Base-by-base conservation (phyloP, 768 basidiomycete species). In the Hemileccinum impolitum region DNA sequence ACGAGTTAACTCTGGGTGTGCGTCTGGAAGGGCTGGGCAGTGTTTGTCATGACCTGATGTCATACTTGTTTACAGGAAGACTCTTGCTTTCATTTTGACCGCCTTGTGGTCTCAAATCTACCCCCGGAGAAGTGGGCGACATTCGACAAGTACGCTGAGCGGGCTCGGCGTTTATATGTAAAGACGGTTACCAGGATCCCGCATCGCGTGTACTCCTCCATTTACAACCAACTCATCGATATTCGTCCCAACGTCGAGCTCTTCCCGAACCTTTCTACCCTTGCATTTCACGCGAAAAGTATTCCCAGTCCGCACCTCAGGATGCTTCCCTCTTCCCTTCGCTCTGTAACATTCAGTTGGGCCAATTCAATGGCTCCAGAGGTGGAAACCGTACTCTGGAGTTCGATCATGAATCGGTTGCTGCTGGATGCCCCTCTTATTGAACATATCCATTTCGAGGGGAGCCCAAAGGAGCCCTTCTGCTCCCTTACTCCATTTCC, bases 181-280 rank as follows among this genome's bases (percentile, higher is more conserved):
- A 64, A 55, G 43, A 63, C 62, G 4, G 61, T 62, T 1, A 62
- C 62, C 30, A 63, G 52, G 61, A 55, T 39, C 28, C 61, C 62
- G 8, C 59, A 55, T 26, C 62, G 59, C 35, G 36, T 62, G 15
- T 51, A 62, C 36, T 64, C 61, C 35, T 61, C 58, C 43, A 62
- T 62, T 11, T 63, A 64, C 47, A 61, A 51, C 3, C 60, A 62
- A 17, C 58, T 63, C 26, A 36, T 40, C 31, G 17, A 31, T 21
- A 50, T 62, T 18, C 60, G 61, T 26, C 61, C 58, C 43, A 54
- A 62, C 30, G 43, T 60, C 3, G 57, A 63, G 6, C 57, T 63
- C 50, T 61, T 61, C 21, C 60, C 60, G 0, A 63, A 60, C 36
- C 60, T 63, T 6, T 31, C 14, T 11, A 39, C 39, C 9, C 39